Conservation (phyloP, 306 rosid species). For the Rosa multiflora region DNA sequence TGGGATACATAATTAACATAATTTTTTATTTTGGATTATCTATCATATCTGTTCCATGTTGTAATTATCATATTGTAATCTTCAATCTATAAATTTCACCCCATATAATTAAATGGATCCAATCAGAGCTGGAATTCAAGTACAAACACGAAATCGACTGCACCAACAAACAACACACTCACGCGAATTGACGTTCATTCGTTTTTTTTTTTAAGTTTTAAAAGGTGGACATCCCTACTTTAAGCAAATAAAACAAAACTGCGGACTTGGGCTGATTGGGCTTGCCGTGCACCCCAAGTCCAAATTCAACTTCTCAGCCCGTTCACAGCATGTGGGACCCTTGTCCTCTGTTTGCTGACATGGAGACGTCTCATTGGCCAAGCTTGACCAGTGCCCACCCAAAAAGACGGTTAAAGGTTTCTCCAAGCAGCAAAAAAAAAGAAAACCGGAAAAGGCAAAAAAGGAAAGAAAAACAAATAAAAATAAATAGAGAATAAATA, state of each 20-base stretch:
- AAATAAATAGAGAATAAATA: neutral
- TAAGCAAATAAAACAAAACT: neutral
- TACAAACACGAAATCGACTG: too few relatives aligned
- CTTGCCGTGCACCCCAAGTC: constrained; percentile 4
- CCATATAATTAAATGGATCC: too few relatives aligned
- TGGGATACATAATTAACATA: too few relatives aligned
- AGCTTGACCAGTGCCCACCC: neutral
- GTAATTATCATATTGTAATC: too few relatives aligned
- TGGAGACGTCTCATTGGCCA: neutral
- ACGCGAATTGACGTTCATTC: too few relatives aligned
- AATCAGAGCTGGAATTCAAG: too few relatives aligned
- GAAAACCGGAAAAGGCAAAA: neutral
- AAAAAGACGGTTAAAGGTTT: neutral
- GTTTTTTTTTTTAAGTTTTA: too few relatives aligned
- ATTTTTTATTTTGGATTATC: too few relatives aligned
- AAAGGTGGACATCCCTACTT: too few relatives aligned
- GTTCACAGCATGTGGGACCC: constrained; percentile 5
- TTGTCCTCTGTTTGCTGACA: neutral
- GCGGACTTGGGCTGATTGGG: constrained; percentile 1
- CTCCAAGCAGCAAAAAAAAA: neutral
- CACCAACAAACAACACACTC: too few relatives aligned
- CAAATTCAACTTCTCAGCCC: constrained; percentile 7
- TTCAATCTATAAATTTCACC: too few relatives aligned
- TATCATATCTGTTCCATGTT: too few relatives aligned
- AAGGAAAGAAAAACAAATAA: neutral